phyloP scores from a whole-genome alignment of 495 filamentous ascomycete genomes.

The Daldinia caldariorum region DNA sequence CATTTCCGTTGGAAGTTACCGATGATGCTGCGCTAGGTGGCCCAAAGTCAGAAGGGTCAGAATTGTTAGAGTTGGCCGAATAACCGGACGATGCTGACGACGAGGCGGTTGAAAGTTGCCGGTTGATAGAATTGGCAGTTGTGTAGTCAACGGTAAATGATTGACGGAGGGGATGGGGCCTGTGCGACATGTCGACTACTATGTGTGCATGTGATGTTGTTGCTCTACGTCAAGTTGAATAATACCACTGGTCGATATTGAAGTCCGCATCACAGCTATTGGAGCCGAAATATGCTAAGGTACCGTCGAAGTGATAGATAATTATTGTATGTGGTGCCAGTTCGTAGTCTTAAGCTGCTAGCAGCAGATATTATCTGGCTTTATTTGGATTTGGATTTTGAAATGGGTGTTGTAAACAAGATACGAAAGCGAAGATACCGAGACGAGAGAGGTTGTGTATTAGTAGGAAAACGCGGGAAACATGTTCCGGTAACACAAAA shows the following conservation, averaged over 20 bases:
- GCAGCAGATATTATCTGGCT: slow-evolving; percentile 5
- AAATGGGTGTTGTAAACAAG: slow-evolving; percentile 10
- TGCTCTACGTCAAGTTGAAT: slow-evolving; percentile 44
- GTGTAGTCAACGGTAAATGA: slow-evolving; percentile 70
- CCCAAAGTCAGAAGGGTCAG: slow-evolving; percentile 69
- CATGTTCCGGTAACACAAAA: slow-evolving; percentile 26
- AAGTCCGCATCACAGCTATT: slow-evolving; percentile 49
- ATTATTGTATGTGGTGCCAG: slow-evolving; percentile 6
- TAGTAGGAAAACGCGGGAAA: slow-evolving; percentile 13
- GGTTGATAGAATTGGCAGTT: slow-evolving; percentile 59
- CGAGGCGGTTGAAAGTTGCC: slow-evolving; percentile 81
- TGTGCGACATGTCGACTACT: slow-evolving; percentile 61
- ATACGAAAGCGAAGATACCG: neutral
- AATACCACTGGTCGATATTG: slow-evolving; percentile 36
- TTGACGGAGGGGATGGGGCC: slow-evolving; percentile 67
- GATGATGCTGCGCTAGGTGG: slow-evolving; percentile 83
- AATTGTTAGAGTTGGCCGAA: slow-evolving; percentile 65
- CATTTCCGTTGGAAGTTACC: slow-evolving; percentile 71
- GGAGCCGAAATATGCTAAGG: slow-evolving; percentile 23
- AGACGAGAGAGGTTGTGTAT: neutral
- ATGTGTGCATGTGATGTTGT: slow-evolving; percentile 36
- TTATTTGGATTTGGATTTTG: slow-evolving; percentile 20
- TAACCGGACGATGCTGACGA: slow-evolving; percentile 78
- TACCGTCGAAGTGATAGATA: neutral
- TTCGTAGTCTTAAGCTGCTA: neutral